These are phyloP conservation scores for Saccharomycopsis sp. DNA, from an alignment of 805 yeast species.

Conservation along the genomic window DNA sequence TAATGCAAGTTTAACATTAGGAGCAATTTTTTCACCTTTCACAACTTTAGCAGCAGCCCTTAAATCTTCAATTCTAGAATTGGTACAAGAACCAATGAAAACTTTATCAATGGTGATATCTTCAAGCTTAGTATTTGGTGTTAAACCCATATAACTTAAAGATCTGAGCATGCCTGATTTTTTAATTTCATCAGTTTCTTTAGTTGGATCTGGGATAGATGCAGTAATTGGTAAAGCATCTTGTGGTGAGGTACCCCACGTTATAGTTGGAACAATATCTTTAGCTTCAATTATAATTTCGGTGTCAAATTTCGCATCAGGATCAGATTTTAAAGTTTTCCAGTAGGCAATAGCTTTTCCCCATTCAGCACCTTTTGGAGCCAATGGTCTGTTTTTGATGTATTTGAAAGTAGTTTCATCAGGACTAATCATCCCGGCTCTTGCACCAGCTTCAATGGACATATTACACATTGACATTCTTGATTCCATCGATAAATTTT, in stretches of 20 bases:
- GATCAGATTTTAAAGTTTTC: slow-evolving; percentile 82
- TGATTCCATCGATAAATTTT: slow-evolving; percentile 88
- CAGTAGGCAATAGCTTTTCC: slow-evolving; percentile 89
- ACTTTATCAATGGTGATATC: slow-evolving; percentile 85
- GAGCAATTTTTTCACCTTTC: slow-evolving; percentile 82
- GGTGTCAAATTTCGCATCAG: slow-evolving; percentile 81
- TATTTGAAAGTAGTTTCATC: slow-evolving; percentile 85
- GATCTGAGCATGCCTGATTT: slow-evolving; percentile 88
- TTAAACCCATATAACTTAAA: slow-evolving; percentile 83
- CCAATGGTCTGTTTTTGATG: slow-evolving; percentile 87
- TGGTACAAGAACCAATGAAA: slow-evolving; percentile 97
- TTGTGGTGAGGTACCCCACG: slow-evolving; percentile 99
- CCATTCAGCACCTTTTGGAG: slow-evolving; percentile 93
- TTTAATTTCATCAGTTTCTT: slow-evolving; percentile 60
- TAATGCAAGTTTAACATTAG: slow-evolving; percentile 70
- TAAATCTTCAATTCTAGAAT: slow-evolving; percentile 94
- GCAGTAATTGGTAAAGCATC: slow-evolving; percentile 95
- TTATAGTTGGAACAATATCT: slow-evolving; percentile 91
- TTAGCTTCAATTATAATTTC: slow-evolving; percentile 75
- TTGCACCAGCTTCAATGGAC: slow-evolving; percentile 98
- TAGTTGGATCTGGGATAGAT: slow-evolving; percentile 83
- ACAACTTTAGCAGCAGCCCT: slow-evolving; percentile 93
- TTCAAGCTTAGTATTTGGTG: slow-evolving; percentile 70
- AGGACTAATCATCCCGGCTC: slow-evolving; percentile 99
- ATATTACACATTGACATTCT: slow-evolving; percentile 99